Percentiles rank a stretch among this genome's conserved stretches.
phyloP scores from a whole-genome alignment of 371 early-diverging fungal species.

The Fennellomyces sp. region DNA sequence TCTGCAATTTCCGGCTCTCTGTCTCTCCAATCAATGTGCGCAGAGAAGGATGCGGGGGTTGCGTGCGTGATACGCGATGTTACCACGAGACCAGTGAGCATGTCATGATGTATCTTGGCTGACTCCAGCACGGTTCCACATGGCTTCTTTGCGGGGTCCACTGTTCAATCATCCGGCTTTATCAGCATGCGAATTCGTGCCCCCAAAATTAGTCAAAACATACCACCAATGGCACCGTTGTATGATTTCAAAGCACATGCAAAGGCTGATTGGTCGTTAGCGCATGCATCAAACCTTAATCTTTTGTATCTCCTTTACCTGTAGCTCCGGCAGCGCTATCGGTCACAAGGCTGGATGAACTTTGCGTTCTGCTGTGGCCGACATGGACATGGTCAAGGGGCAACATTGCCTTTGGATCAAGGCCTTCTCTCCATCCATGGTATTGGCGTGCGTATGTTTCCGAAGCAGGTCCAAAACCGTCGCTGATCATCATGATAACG shows the following conservation, averaged over 20 bases:
- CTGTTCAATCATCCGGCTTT: no score
- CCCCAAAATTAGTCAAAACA: neutral
- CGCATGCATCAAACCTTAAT: neutral
- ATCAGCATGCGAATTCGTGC: neutral
- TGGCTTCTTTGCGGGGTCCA: constrained; percentile 63
- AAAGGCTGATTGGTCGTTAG: constrained; percentile 59
- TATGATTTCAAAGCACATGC: constrained; percentile 84
- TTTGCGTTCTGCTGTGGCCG: constrained; percentile 86
- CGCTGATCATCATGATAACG: constrained; percentile 93
- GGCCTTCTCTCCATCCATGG: constrained; percentile 58
- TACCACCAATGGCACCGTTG: constrained; percentile 87
- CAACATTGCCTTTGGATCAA: constrained; percentile 39
- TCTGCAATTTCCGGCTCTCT: constrained; percentile 85
- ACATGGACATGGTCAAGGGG: constrained; percentile 87
- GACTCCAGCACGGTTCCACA: constrained; percentile 95
- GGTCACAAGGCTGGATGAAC: constrained; percentile 80
- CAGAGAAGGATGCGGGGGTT: constrained; percentile 77
- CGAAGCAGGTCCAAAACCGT: constrained; percentile 95
- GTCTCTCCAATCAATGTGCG: constrained; percentile 81
- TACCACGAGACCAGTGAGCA: constrained; percentile 88
- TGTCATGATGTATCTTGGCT: constrained; percentile 75
- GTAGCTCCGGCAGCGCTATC: constrained; percentile 98
- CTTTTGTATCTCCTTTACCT: neutral
- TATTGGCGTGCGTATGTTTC: constrained; percentile 88
- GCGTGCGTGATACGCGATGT: constrained; percentile 95